Evolutionary conservation across 768 basidiomycete species (phyloP), one percentile per base, ranked within the genome.

Genomic region (Boletus vinaceobasis): DNA sequence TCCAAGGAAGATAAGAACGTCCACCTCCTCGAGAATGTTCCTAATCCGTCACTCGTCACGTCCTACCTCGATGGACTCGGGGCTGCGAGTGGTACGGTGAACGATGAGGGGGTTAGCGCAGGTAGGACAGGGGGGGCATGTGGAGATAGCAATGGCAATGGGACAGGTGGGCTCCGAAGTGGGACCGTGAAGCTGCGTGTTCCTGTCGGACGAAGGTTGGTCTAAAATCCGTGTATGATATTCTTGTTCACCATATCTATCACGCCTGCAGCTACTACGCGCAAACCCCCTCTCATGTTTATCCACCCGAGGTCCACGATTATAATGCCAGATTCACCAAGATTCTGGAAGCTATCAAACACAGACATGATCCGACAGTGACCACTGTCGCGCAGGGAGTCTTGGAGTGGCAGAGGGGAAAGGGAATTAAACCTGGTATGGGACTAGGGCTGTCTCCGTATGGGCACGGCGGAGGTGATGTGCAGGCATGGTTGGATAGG

Each of bases 361-460:
- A 79, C 53, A 79, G 97, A 11, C 97, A 99, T 72, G 96, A 98
- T 66, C 96, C 96, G 0, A 98, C 97, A 0, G 97, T 98, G 8
- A 95, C 96, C 7, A 97, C 95, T 8, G 90, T 98, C 53, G 93
- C 92, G 0, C 94, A 96, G 71, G 96, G 96, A 45, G 90, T 99
- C 5, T 77, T 98, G 55, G 96, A 99, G 69, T 98, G 94, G 94
- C 98, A 98, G 68, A 79, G 84, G 33, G 78, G 55, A 46, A 70
- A 62, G n/a, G 68, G 66, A 23, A 66, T 68, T 1, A 69, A 60
- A 39, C 51, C 60, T 11, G 68, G 67, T 2, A 70, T 60, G 60
- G 67, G 68, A 13, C 39, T 70, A 9, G 68, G 68, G 11, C 11
- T 64, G n/a, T 55, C 57, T 14, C 56, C 43, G 15, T 64, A 87